Evolutionary conservation across 306 rosid species (phyloP), one percentile per base, ranked within the genome.

Genomic region (Cucurbita argyrosperma): DNA sequence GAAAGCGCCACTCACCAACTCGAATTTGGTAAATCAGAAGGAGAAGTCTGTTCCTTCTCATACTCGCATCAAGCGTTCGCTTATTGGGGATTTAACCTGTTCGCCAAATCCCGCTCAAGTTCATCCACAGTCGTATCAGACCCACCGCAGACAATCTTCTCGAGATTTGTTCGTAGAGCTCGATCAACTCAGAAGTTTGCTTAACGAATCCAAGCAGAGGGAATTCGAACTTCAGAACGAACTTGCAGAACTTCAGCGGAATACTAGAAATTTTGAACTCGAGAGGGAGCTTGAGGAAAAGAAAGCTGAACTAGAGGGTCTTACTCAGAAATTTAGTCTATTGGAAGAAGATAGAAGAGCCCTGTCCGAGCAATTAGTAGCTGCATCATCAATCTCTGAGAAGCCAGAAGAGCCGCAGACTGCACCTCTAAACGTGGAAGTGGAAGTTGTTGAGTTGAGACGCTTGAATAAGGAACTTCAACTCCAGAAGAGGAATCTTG

Each of bases 391-490:
- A 69, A 81, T 79, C 67, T 56, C 80, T 8, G 94, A 72, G 51
- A 85, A 66, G 81, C 82, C 52, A 13, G 90, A 85, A 15, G 86
- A 84, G 47, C 72, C 46, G 3, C 76, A 43, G 62, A 30, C 53
- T 16, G 64, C 78, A 0, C 62, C 83, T 10, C 81, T 80, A 63
- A 82, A 80, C 72, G 84, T 82, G 73, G 98, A 93, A 76, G 85
- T 93, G 60, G 97, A 93, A 58, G 92, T 93, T 76, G 89, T 93
- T 23, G 97, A 93, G 76, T 76, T 93, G 86, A 89, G 96, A 82
- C 84, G 98, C 23, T 55, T 93, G 68, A 93, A 90, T 75, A 93
- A 89, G 87, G 98, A 93, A 85, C 85, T 93, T 14, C 98, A 93
- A 84, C 85, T 93, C 79, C 90, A 90, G 83, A 93, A 93, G 85